Conservation (phyloP, 345 rosid species). For the Clarkia xantiana region DNA sequence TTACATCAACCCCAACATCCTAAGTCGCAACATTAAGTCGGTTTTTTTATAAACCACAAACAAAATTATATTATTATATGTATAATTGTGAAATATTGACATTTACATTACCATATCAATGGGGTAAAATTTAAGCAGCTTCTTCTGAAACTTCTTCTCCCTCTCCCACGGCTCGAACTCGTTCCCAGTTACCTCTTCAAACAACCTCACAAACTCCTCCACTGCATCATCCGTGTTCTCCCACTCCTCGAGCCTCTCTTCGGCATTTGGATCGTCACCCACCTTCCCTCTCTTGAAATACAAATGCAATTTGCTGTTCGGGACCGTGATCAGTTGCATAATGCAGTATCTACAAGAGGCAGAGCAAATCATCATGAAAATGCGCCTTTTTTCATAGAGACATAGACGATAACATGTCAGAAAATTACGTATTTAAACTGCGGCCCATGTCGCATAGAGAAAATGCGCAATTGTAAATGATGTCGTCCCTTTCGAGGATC, state of each 20-base stretch:
- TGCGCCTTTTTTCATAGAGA: too few relatives aligned
- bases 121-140: constrained; percentile 41
- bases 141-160: constrained; percentile 62
- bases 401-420: too few relatives aligned
- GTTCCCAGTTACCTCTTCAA: constrained; percentile 64
- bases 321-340: constrained; percentile 50
- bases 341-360: constrained; percentile 44
- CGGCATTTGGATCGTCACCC: constrained; percentile 45
- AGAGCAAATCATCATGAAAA: too few relatives aligned
- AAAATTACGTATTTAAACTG: constrained; percentile 40
- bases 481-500: constrained; percentile 53
- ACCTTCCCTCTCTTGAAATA: constrained; percentile 63
- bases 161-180: constrained; percentile 79
- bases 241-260: constrained; percentile 70
- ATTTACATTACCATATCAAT: constrained; percentile 84
- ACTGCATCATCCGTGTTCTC: constrained; percentile 37
- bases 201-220: constrained; percentile 47
- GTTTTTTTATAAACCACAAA: too few relatives aligned
- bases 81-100: too few relatives aligned
- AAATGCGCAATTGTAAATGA: constrained; percentile 61
- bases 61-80: too few relatives aligned
- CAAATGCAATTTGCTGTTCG: constrained; percentile 37
- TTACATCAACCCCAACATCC: constrained; percentile 67
- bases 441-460: constrained; percentile 53
- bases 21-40: constrained; percentile 1